These are phyloP conservation scores for Botrytis paeoniae DNA, from an alignment of 2,329 filamentous ascomycete species.

Conservation along the genomic window DNA sequence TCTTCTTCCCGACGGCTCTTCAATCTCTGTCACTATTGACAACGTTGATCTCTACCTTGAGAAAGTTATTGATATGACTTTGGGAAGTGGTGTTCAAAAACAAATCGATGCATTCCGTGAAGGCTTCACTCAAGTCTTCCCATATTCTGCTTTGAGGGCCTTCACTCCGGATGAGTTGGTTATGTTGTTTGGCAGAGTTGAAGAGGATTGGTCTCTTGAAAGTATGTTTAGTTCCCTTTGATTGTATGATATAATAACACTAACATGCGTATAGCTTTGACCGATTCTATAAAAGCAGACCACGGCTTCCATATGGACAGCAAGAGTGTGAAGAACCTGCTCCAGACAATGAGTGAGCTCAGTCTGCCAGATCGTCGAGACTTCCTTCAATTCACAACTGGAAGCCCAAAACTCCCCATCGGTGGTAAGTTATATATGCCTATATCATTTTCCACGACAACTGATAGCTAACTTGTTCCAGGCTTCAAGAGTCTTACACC, in stretches of 20 bases:
- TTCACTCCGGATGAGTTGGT: slow-evolving; percentile 96
- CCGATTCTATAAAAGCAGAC: slow-evolving; percentile 98
- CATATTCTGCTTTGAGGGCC: slow-evolving; percentile 84
- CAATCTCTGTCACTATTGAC: slow-evolving; percentile 76
- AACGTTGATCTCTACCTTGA: slow-evolving; percentile 91
- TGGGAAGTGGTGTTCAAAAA: slow-evolving; percentile 80
- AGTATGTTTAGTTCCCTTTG: slow-evolving; percentile 60
- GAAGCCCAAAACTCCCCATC: slow-evolving; percentile 96
- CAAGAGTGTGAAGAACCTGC: slow-evolving; percentile 85
- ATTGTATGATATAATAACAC: slow-evolving; percentile 19
- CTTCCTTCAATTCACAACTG: slow-evolving; percentile 96
- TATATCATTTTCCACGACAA: background rate
- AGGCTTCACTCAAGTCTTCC: slow-evolving; percentile 95
- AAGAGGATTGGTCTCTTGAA: slow-evolving; percentile 97
- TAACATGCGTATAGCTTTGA: slow-evolving; percentile 61
- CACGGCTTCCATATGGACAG: slow-evolving; percentile 99
- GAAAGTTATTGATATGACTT: slow-evolving; percentile 84
- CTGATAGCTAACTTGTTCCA: slow-evolving; percentile 44
- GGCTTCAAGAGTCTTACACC: slow-evolving; percentile 96
- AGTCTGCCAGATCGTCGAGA: slow-evolving; percentile 73
- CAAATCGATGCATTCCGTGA: slow-evolving; percentile 88
- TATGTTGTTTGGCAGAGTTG: slow-evolving; percentile 85
- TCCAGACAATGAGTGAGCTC: slow-evolving; percentile 93
- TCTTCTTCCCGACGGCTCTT: slow-evolving; percentile 69
- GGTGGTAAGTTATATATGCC: slow-evolving; percentile 64